phyloP scores from a whole-genome alignment of 768 basidiomycete species.

The Russula virescens region DNA sequence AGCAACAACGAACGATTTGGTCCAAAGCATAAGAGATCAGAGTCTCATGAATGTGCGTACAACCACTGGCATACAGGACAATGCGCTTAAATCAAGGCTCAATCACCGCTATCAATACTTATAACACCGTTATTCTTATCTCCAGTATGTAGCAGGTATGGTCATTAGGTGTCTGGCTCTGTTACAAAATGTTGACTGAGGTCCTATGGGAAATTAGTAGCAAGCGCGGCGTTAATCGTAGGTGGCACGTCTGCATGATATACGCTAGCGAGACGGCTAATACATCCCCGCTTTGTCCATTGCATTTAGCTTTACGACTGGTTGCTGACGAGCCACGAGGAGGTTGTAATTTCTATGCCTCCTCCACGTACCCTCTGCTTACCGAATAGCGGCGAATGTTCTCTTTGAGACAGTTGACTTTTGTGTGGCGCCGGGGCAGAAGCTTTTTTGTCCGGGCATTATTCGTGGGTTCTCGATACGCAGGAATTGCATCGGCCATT shows the following conservation, averaged over 20 bases:
- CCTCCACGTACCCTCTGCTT: background rate
- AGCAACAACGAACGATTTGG: background rate
- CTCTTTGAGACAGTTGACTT: background rate
- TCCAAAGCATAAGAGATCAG: background rate
- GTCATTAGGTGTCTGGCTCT: too few species aligned
- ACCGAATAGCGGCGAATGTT: background rate
- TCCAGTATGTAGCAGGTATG: conserved; percentile 7
- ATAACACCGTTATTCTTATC: background rate
- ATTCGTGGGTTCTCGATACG: conserved; percentile 15
- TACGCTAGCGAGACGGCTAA: background rate
- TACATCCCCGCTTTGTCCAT: background rate
- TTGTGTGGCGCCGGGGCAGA: conserved; percentile 5
- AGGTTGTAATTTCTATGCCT: background rate
- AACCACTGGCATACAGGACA: background rate
- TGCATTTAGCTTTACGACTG: conserved; percentile 16
- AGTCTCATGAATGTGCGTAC: too few species aligned
- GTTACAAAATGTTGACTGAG: background rate
- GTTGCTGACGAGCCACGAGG: conserved; percentile 3
- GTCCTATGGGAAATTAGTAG: background rate
- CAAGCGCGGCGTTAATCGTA: conserved; percentile 8
- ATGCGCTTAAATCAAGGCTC: background rate
- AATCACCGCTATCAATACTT: too few species aligned
- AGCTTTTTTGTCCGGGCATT: background rate
- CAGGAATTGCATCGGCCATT: conserved; percentile 9
- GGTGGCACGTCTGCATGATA: background rate